Evolutionary conservation across 2,329 filamentous ascomycete species (phyloP), one percentile per base, ranked within the genome.

Genomic region (Aspergillus calidoustus): DNA sequence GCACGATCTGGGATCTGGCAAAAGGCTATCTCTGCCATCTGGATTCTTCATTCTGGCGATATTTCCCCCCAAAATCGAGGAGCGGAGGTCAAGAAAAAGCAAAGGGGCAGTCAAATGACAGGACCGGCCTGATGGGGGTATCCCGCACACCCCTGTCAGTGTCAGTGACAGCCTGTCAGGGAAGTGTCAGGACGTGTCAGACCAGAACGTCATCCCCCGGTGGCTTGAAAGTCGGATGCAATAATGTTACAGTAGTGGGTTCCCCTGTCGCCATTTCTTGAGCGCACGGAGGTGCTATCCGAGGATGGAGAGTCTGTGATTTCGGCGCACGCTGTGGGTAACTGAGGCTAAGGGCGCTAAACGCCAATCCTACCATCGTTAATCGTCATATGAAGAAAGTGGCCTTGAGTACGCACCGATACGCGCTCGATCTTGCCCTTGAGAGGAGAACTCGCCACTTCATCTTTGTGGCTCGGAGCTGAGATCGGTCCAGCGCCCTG

Each of bases 1-100:
- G 55, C 61, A 65, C 51, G 63, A 61, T 63, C 62, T 54, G 47
- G 47, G 44, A 49, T 62, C 43, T 31, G 41, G 48, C 22, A 44
- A 25, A 11, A n/a, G 55, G 1, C n/a, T 44, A 52, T 44, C 13
- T 41, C 13, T 41, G 34, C 34, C 9, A 41, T 41, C 34, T 13
- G 11, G 11, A 41, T 15, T 41, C 15, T 41, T 41, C 34, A 41
- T 41, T 41, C 34, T 41, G 11, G 34, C 34, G 15, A 41, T 13
- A 15, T 41, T 41, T 11, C 9, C 9, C 4, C 34, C 15, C 8
- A 19, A 25, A 28, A 19, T 19, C 17, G 17, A 15, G 34, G 25
- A 31, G 28, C 48, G 7, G 15, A 50, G 6, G 30, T 8, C 9
- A n/a, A 8, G 48, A 50, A 48, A 28, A 23, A 48, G 46, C 22